phyloP scores from a whole-genome alignment of 1,284 basidiomycete species.

The Leucoagaricus sp. region DNA sequence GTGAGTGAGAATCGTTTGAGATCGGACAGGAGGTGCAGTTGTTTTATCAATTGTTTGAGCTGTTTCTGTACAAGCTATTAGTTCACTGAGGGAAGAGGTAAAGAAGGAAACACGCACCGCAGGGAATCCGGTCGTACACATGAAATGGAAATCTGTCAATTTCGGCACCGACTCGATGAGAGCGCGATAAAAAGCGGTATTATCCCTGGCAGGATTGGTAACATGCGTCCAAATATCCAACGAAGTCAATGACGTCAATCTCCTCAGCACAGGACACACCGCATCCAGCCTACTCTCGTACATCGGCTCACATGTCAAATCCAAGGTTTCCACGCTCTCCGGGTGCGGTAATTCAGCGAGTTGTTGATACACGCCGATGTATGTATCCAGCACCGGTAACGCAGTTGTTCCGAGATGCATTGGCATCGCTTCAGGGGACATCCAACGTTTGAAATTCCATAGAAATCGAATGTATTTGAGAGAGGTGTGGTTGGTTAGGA shows the following conservation, averaged over 20 bases:
- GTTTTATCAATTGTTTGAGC: slow-evolving; percentile 35
- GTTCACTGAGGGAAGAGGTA: not conserved
- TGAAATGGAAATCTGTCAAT: slow-evolving; percentile 46
- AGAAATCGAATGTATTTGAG: slow-evolving; percentile 42
- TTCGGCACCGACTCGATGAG: slow-evolving; percentile 34
- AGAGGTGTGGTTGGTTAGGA: slow-evolving; percentile 35
- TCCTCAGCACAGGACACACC: slow-evolving; percentile 33
- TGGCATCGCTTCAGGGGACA: slow-evolving; percentile 38
- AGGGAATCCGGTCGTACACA: slow-evolving; percentile 46
- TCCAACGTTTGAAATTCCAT: slow-evolving; percentile 49
- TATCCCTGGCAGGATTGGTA: slow-evolving; percentile 31
- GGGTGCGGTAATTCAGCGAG: slow-evolving; percentile 37
- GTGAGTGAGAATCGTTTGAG: slow-evolving; percentile 46
- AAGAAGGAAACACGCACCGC: slow-evolving; percentile 27
- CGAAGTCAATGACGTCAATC: slow-evolving; percentile 36
- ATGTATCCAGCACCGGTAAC: slow-evolving; percentile 38
- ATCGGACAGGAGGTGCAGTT: slow-evolving; percentile 34
- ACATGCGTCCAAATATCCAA: slow-evolving; percentile 47
- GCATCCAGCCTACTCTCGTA: slow-evolving; percentile 34
- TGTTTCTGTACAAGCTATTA: slow-evolving; percentile 30
- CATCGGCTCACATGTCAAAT: slow-evolving; percentile 47
- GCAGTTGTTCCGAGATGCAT: slow-evolving; percentile 30
- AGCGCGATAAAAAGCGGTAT: slow-evolving; percentile 33
- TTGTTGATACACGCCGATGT: slow-evolving; percentile 47
- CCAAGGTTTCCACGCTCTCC: slow-evolving; percentile 36